A percentile compares a stretch with the other conserved stretches of the same genome.
Conservation (phyloP, 169 alveolate genomes). For the Plasmodium billcollinsi region DNA sequence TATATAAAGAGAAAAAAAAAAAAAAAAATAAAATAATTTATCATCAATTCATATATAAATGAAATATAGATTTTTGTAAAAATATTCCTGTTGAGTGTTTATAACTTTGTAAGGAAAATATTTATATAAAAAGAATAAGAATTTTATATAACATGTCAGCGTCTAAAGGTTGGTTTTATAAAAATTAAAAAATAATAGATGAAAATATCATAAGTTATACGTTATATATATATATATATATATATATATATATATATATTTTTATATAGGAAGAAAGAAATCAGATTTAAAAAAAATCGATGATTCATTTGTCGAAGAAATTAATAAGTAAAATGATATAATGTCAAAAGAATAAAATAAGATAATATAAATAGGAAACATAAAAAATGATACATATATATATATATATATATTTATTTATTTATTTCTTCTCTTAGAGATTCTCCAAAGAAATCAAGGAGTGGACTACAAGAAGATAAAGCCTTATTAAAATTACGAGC, state of each 20-base stretch:
- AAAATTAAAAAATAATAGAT: background rate
- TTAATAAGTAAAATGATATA: background rate
- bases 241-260: background rate
- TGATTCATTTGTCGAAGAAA: conserved; percentile 40
- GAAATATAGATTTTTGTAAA: no score
- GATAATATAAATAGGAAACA: background rate
- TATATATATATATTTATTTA: background rate
- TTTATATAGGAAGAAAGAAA: conserved; percentile 47
- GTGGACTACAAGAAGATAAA: conserved; percentile 28
- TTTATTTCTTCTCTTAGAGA: background rate
- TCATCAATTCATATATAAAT: no score
- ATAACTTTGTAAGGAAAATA: no score
- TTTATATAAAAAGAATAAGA: background rate
- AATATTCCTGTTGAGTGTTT: no score
- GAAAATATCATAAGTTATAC: no score
- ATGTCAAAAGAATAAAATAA: background rate
- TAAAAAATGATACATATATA: background rate
- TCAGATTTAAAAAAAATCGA: conserved; percentile 51
- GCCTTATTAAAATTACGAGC: conserved; percentile 85
- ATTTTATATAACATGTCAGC: conserved; percentile 6
- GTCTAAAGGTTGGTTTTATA: conserved; percentile 3
- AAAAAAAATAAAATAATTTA: no score
- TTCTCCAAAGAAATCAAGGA: conserved; percentile 30
- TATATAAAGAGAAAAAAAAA: no score
- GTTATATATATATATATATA: background rate